Evolutionary conservation across 2,329 filamentous ascomycete species (phyloP), one percentile per base, ranked within the genome.

Genomic region (Fusarium tupiense): DNA sequence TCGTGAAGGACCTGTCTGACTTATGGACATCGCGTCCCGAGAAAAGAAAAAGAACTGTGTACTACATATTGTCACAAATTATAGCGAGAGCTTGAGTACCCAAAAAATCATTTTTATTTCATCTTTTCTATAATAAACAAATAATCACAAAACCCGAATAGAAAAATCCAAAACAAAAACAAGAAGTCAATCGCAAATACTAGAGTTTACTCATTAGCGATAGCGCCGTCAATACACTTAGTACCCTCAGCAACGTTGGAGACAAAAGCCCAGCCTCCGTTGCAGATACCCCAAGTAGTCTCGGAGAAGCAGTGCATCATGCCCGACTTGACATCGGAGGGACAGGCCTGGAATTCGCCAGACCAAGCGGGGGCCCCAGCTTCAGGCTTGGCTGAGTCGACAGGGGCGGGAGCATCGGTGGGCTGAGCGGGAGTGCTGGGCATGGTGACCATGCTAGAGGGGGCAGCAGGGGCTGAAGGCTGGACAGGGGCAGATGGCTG

Each of bases 261-360:
- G 9, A 76, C 65, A 43, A 76, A 24, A 2, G 75, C 67, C 76
- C 73, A 79, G 0, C 77, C 77, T 20, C 53, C 20, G 6, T 77
- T 78, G 66, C 77, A 79, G 17, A 79, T 74, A 4, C 77, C 77
- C 41, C 78, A 79, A 13, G 61, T 38, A 11, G 35, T 63, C 9
- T 59, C 52, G 1, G 64, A 56, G n/a, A 79, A 59, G 22, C 77
- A 79, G 14, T 75, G 37, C 5, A 78, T 40, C 22, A 53, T 62
- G 2, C 71, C 76, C 0, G 68, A 64, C 6, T 66, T 49, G 22
- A 70, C 29, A 19, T 50, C 41, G 1, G 52, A 26, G 11, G 72
- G 64, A 17, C 77, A 79, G 7, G 75, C 62, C 46, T 67, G 31
- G 4, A 60, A 62, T 5, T 69, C 67, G 6, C 53, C 62, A 1